These are phyloP conservation scores for Hamiltosporidium tvaerminnensis DNA, from an alignment of 371 early-diverging fungal genomes.

Conservation along the genomic window DNA sequence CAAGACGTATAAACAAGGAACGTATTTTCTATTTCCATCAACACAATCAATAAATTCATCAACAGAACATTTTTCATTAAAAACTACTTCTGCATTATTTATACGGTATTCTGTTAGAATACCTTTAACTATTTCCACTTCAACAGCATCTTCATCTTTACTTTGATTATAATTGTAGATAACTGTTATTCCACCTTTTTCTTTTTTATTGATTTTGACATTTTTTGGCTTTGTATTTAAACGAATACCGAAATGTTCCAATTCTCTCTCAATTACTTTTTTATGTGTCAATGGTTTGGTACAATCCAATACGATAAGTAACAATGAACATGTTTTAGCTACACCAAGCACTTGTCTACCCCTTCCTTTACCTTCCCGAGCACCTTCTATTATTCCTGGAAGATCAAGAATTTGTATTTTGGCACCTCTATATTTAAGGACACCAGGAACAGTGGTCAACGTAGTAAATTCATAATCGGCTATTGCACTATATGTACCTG, in stretches of 20 bases:
- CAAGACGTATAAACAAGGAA: conserved; percentile 78
- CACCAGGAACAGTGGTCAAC: conserved; percentile 57
- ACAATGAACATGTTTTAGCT: conserved; percentile 82
- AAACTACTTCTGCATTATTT: conserved; percentile 80
- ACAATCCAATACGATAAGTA: conserved; percentile 92
- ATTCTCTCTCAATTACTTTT: conserved; percentile 73
- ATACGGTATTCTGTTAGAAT: conserved; percentile 89
- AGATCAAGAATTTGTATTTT: conserved; percentile 72
- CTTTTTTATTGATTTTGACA: conserved; percentile 72
- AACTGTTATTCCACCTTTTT: conserved; percentile 77
- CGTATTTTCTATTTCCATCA: conserved; percentile 78
- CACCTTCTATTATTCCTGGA: conserved; percentile 96
- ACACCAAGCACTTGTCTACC: conserved; percentile 83
- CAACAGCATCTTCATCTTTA: background rate
- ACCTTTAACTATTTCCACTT: conserved; percentile 56
- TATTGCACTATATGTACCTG: conserved; percentile 77
- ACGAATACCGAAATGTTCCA: conserved; percentile 90
- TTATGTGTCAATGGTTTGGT: conserved; percentile 71
- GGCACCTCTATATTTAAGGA: conserved; percentile 81
- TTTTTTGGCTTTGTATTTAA: conserved; percentile 76
- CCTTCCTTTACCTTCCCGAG: conserved; percentile 94
- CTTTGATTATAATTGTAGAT: too few species aligned
- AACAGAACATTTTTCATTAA: conserved; percentile 60
- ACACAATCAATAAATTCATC: conserved; percentile 97
- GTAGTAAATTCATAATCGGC: conserved; percentile 94